Evolutionary conservation across 2,329 filamentous ascomycete genomes (phyloP).

Genomic region (Beauveria rudraprayagi): DNA sequence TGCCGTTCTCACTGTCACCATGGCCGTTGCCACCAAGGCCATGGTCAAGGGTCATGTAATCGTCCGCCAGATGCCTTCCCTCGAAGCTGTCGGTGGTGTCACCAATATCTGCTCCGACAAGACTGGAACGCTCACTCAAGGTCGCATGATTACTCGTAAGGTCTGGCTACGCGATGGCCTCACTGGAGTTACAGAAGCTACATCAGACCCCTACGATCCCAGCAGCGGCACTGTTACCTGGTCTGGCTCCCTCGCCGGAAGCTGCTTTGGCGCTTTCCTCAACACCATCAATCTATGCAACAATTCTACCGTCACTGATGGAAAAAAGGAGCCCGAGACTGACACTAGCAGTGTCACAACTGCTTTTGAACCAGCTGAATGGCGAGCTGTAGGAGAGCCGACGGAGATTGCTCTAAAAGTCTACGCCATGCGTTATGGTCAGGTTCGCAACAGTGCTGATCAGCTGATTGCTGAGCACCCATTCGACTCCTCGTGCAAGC

Average conservation of each 20-base stretch:
- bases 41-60: conserved; percentile 60
- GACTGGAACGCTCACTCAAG: conserved; percentile 58
- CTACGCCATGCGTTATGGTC: conserved; percentile 60
- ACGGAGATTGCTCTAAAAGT: conserved; percentile 70
- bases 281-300: conserved; percentile 55
- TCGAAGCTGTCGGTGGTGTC: conserved; percentile 62
- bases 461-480: conserved; percentile 56
- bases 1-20: conserved; percentile 63
- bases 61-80: conserved; percentile 55
- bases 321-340: conserved; percentile 37
- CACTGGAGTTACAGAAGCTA: conserved; percentile 44
- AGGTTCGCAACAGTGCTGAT: conserved; percentile 37
- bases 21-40: conserved; percentile 57
- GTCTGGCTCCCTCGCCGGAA: conserved; percentile 32
- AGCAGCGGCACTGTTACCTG: conserved; percentile 45
- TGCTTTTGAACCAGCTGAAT: conserved; percentile 35
- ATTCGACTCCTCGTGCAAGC: conserved; percentile 66
- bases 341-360: conserved; percentile 41
- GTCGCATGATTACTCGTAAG: conserved; percentile 58
- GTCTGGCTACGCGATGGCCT: conserved; percentile 51
- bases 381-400: conserved; percentile 57
- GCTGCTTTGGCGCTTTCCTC: conserved; percentile 38
- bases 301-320: conserved; percentile 42
- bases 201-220: conserved; percentile 54
- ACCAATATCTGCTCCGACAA: conserved; percentile 66